Evolutionary conservation across 257 asterid species (phyloP), one percentile per base, ranked within the genome.

Genomic region (Rauvolfia tetraphylla): DNA sequence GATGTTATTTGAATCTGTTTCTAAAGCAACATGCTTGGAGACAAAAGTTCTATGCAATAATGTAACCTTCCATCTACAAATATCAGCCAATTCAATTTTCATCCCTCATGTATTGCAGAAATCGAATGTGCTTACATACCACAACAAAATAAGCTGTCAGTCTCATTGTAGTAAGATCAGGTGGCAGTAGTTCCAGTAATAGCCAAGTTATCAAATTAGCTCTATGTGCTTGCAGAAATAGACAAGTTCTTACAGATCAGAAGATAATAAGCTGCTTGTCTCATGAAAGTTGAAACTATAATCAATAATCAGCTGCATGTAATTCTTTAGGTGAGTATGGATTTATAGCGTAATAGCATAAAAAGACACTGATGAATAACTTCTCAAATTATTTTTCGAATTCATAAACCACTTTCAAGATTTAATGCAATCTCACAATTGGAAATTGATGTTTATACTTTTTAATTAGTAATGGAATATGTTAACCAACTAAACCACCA

Each of bases 401-500:
- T 58, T 1, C 25, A 1, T 5, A 23, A 56, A 6, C 27, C n/a
- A 59, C 27, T 10, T 27, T 59, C 33, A 25, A 59, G 53, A 44
- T 39, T 29, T 71, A 25, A 59, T 29, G n/a, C 7, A 0, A 7
- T 39, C 58, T 41, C 18, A 33, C 36, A 27, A 36, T 33, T 58
- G 34, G 8, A 75, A 61, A 61, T 4, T 27, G 29, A 33, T 29
- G 23, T 29, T 29, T 46, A 27, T 9, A 41, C 57, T 31, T 57
- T 36, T 73, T 14, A n/a, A 41, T 34, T 20, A 54, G 0, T 6
- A 49, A 54, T 39, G 12, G 25, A 4, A 18, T 34, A 4, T 11
- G 46, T 48, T 68, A 29, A 56, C 62, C 14, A 56, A 33, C 61
- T 57, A 41, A 76, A 20, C 51, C 29, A 57, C 75, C 23, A 68